Evolutionary conservation across 345 rosid species (phyloP), one percentile per base, ranked within the genome.

Genomic region (Salix exigua): DNA sequence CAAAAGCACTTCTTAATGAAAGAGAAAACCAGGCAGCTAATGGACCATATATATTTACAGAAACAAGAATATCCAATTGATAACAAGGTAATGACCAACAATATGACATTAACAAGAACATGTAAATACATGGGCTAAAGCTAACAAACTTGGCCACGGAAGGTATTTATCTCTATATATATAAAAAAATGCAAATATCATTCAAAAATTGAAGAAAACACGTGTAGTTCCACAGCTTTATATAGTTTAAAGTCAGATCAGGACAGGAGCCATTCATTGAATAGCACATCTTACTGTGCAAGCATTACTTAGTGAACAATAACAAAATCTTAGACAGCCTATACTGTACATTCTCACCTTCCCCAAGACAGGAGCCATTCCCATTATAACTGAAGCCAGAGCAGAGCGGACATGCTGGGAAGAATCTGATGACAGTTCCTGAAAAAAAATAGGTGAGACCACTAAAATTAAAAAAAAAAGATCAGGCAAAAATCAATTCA

Each of bases 341-440:
- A 30, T 58, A 31, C 25, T 16, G 25, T 10, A 23, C 8, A 26
- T 35, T 42, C 80, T 66, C 78, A 81, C 88, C 91, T 87, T 88
- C 71, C 91, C 92, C 30, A 96, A 67, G 63, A 93, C 95, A 70
- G 98, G 97, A 76, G 99, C 97, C 98, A 96, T 93, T 70, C 98
- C 99, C 97, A 93, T 96, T 80, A 96, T 93, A 77, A 96, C 99
- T 35, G 98, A 96, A 77, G 99, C 99, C 88, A 96, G 85, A 78
- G 96, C 99, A 77, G 98, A 96, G 44, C 99, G 96, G 25, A 96
- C 99, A 77, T 96, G 99, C 79, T 93, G 99, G 61, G 98, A 96
- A 77, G 98, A 92, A 90, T 96, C 99, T 13, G 98, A 88, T 28
- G 99, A 93, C 75, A 96, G 80, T 79, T 96, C 98, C 99, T 96